Base-by-base conservation (phyloP, 495 filamentous ascomycete genomes). In the Hypoxylon trugodes region DNA sequence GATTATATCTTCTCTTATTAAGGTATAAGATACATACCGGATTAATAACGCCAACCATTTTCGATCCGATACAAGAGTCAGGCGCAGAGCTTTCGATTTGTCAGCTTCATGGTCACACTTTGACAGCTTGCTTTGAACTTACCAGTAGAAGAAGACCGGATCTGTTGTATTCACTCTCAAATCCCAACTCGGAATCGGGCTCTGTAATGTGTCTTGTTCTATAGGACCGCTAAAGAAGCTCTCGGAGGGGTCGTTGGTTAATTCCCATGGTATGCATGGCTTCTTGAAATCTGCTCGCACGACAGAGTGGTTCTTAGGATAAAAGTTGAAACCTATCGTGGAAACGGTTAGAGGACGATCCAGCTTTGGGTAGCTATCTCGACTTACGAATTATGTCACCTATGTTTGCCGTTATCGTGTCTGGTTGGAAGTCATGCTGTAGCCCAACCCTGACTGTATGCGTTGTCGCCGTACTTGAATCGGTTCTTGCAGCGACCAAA, bases 101-200 rank as follows among this genome's bases (percentile, higher is more conserved):
- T 51, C 33, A 59, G 40, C 13, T 15, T 22, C 7, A 9, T 30
- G 6, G 3, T 38, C 21, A 5, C 9, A 52, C 9, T n/a, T 10
- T 18, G 2, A 3, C 9, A 18, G 22, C 13, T 5, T 13, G 7
- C 10, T 8, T 21, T 30, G 22, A 8, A 33, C 25, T 26, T 59
- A 59, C 55, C 85, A 88, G 72, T 89, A 89, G 73, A 79, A 87
- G 69, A 86, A 88, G 25, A 86, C 78, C 3, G 86, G 83, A 4
- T 77, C 61, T 0, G 84, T 87, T 68, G 81, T 76, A 64, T 87
- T 87, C 65, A 89, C 74, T 43, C 25, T 24, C 4, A 59, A 42
- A n/a, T 59, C 4, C 62, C 69, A 10, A 87, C 50, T 36, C 72
- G 71, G 72, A 75, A 88, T 19, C 54, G 81, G 81, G 9, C 73